A percentile compares a stretch with the other conserved stretches of the same genome.
These are phyloP conservation scores for Sugiyamaella pinicola DNA, from an alignment of 1,139 yeast species.

Conservation along the genomic window DNA sequence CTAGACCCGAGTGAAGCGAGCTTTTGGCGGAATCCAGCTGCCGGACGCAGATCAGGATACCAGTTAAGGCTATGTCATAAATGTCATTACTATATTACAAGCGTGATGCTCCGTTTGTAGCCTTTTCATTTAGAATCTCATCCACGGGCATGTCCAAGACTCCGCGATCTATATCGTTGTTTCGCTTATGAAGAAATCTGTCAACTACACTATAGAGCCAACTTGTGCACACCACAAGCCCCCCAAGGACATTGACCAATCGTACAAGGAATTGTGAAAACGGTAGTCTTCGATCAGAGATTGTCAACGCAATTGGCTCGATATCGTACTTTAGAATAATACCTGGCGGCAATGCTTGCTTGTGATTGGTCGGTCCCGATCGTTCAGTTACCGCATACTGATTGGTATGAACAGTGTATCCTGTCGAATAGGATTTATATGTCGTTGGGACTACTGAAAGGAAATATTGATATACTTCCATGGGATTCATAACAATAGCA, in stretches of 20 bases:
- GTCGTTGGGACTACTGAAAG: conserved; percentile 83
- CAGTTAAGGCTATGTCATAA: background rate
- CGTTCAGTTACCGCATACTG: conserved; percentile 80
- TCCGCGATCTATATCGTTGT: conserved; percentile 12
- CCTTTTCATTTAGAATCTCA: conserved; percentile 14
- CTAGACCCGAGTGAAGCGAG: background rate
- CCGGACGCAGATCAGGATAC: background rate
- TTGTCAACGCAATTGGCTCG: conserved; percentile 76
- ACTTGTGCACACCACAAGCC: conserved; percentile 56
- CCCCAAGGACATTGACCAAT: conserved; percentile 79
- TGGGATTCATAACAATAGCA: conserved; percentile 43
- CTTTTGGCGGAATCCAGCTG: background rate
- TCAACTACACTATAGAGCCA: conserved; percentile 33
- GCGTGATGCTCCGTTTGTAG: background rate
- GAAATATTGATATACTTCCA: conserved; percentile 54
- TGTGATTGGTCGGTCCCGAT: conserved; percentile 34
- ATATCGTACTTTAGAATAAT: conserved; percentile 82
- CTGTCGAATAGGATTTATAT: conserved; percentile 58
- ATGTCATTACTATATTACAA: background rate
- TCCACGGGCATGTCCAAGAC: conserved; percentile 23
- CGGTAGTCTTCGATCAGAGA: conserved; percentile 71
- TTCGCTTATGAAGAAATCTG: conserved; percentile 17
- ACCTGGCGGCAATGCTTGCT: conserved; percentile 57
- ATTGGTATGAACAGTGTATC: conserved; percentile 73
- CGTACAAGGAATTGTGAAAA: conserved; percentile 78